phyloP scores from a whole-genome alignment of 192 early-diverging fungal genomes.

The Entomortierella beljakovae region DNA sequence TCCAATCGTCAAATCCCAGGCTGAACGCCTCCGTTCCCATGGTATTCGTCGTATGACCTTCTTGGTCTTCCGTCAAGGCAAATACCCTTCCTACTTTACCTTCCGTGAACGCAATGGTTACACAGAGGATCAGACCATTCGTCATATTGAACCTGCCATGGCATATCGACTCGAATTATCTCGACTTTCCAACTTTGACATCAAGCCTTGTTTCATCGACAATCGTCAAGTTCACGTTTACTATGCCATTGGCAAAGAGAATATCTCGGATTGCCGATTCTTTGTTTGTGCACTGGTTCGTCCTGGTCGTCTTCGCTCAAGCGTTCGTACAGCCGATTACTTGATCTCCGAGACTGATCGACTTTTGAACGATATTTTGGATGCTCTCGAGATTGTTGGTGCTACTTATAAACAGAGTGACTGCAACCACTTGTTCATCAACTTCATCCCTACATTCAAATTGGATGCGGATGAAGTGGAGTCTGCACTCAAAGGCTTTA shows the following conservation, averaged over 20 bases:
- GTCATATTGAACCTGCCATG: conserved; percentile 98
- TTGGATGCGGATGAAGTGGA: conserved; percentile 89
- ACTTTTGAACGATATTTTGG: conserved; percentile 93
- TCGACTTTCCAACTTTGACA: conserved; percentile 93
- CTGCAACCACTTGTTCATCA: conserved; percentile 99
- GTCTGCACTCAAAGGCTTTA: conserved; percentile 85
- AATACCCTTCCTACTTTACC: conserved; percentile 94
- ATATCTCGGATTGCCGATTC: conserved; percentile 94
- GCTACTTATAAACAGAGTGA: conserved; percentile 94
- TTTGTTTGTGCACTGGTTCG: conserved; percentile 98
- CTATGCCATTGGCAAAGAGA: conserved; percentile 94
- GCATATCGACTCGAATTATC: conserved; percentile 97
- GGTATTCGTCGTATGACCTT: conserved; percentile 91
- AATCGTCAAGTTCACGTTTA: conserved; percentile 97
- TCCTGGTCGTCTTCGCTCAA: conserved; percentile 84
- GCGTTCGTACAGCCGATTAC: conserved; percentile 91
- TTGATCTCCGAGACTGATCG: conserved; percentile 95
- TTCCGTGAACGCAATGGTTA: conserved; percentile 92
- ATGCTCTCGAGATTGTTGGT: conserved; percentile 94
- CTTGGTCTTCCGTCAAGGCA: conserved; percentile 84
- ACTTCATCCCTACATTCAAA: conserved; percentile 97
- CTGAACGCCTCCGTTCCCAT: conserved; percentile 74
- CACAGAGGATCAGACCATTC: conserved; percentile 92
- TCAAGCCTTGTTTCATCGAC: conserved; percentile 94
- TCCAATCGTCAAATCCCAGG: conserved; percentile 69